Base-by-base conservation (phyloP, 805 yeast species). In the Kazachstania kunashirensis region DNA sequence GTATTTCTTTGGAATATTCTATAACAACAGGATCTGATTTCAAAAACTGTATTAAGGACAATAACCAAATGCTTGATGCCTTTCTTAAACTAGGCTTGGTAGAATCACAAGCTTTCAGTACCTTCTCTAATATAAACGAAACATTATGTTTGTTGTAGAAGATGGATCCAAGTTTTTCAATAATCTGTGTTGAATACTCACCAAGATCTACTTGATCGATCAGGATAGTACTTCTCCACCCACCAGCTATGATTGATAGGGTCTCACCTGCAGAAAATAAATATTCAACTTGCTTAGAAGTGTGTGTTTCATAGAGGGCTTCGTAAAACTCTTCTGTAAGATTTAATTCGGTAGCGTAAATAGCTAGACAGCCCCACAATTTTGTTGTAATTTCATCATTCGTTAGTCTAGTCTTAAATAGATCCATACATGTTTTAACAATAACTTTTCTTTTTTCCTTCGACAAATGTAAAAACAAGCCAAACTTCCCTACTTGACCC, bases 181-280 rank as follows among this genome's bases (percentile, higher is more conserved):
- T 14, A 14, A 36, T 21, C 12, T 5, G 6, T 12, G 9, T 5
- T 5, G 13, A 15, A 15, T 19, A 4, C 14, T 29, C 31, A 15
- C 31, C 70, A 15, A 83, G 63, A 49, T 82, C 94, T 31, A 76
- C 49, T 11, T 68, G 61, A 31, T 71, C 67, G 19, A 54, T 51
- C 44, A 85, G 57, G 11, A 69, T 65, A 20, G 62, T 66, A 1
- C 95, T 78, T 3, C 67, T 55, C 92, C 94, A 81, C 0, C 95
- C 95, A 14, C 76, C 69, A 0, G 84, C 78, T 5, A 81, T 49
- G 11, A 84, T 65, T 18, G 83, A 67, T 14, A 88, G 59, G 0
- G 95, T 86, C 53, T 89, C 97, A 36, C 97, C 96, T 32, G 79
- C 70, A 0, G 85, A 68, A 46, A 89, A 84, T 15, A 80, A 59